phyloP scores from a whole-genome alignment of 805 yeast species.

The Metschnikowia cubensis region DNA sequence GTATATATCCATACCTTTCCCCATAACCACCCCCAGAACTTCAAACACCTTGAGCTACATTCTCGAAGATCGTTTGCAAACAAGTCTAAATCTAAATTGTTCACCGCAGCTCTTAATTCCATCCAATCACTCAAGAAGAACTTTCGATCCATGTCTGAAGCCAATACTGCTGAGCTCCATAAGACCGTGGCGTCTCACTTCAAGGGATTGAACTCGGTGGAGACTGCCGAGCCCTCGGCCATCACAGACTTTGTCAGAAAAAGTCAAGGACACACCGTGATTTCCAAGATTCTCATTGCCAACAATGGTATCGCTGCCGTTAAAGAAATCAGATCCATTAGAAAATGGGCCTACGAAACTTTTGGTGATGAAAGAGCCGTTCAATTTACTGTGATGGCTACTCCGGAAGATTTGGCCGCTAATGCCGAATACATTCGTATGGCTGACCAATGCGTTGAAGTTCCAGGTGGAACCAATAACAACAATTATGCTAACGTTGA shows the following conservation, averaged over 20 bases:
- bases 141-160: constrained; percentile 14
- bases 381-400: constrained; percentile 96
- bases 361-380: constrained; percentile 93
- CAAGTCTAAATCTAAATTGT: neutral
- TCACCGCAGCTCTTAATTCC: constrained; percentile 1
- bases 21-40: neutral
- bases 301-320: constrained; percentile 99
- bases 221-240: constrained; percentile 68
- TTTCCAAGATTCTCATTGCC: constrained; percentile 83
- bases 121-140: neutral
- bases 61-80: constrained; percentile 1
- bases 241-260: constrained; percentile 80
- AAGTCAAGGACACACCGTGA: constrained; percentile 94
- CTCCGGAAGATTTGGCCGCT: constrained; percentile 97
- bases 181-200: constrained; percentile 63
- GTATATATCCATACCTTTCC: constrained; percentile 3
- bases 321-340: constrained; percentile 92
- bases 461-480: constrained; percentile 98
- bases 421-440: constrained; percentile 97
- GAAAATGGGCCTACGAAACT: constrained; percentile 99
- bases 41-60: neutral
- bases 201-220: constrained; percentile 75
- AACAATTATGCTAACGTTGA: constrained; percentile 98
- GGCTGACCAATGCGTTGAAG: constrained; percentile 98
- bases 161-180: constrained; percentile 17